A percentile compares a stretch with the other conserved stretches of the same genome.
These are phyloP conservation scores for Arthrobotrys entomopaga DNA, from an alignment of 2,329 filamentous ascomycete genomes.

Conservation along the genomic window DNA sequence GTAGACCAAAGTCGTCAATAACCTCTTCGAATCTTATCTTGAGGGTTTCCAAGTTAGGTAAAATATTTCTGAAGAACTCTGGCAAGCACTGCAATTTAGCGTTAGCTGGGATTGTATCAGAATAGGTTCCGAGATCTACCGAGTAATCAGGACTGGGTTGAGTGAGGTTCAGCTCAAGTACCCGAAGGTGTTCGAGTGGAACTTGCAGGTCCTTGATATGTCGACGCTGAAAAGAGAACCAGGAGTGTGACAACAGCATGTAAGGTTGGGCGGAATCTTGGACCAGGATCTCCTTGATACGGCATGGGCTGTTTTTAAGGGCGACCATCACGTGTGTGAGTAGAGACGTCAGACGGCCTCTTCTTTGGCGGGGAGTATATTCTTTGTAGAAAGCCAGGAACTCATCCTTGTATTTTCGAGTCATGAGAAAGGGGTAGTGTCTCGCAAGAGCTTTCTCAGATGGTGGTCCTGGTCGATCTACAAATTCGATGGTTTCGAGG, in stretches of 20 bases:
- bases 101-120: neutral
- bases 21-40: conserved; percentile 32
- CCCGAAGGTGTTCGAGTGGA: conserved; percentile 21
- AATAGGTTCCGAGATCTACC: neutral
- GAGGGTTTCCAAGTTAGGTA: conserved; percentile 31
- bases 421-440: conserved; percentile 28
- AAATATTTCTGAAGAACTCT: conserved; percentile 24
- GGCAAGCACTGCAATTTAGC: conserved; percentile 16
- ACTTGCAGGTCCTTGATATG: conserved; percentile 22
- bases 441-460: conserved; percentile 32
- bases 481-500: conserved; percentile 43
- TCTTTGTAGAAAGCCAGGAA: conserved; percentile 45
- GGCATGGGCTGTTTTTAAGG: conserved; percentile 37
- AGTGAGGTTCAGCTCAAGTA: conserved; percentile 40
- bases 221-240: conserved; percentile 31
- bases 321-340: conserved; percentile 37
- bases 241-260: conserved; percentile 30
- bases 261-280: conserved; percentile 18
- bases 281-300: conserved; percentile 37
- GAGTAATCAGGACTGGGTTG: conserved; percentile 18
- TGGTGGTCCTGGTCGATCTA: conserved; percentile 20
- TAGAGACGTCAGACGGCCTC: conserved; percentile 24
- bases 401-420: conserved; percentile 26
- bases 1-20: neutral
- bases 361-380: conserved; percentile 24